Percentiles rank a stretch among this genome's conserved stretches.
phyloP scores from a whole-genome alignment of 2,329 filamentous ascomycete species.

The Nannizziopsis barbatae region DNA sequence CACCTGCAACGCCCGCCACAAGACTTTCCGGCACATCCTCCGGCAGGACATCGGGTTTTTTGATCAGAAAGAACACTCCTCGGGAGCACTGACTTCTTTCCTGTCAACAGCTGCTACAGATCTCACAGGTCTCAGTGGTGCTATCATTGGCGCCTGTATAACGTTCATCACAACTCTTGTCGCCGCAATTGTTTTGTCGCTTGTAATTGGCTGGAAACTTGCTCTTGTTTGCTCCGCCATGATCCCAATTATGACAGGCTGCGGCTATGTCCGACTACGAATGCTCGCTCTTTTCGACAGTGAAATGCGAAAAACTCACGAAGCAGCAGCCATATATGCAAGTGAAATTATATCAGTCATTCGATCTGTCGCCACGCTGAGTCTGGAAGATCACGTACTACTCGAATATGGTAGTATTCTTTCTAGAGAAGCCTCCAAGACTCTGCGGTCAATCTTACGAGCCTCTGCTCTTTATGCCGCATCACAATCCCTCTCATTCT shows the following conservation, averaged over 20 bases:
- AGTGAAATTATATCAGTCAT: constrained; percentile 89
- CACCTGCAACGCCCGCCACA: too few relatives aligned
- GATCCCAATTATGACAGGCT: constrained; percentile 64
- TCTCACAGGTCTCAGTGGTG: constrained; percentile 73
- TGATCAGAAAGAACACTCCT: constrained; percentile 59
- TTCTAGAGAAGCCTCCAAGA: constrained; percentile 53
- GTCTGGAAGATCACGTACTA: constrained; percentile 72
- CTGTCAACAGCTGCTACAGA: constrained; percentile 81
- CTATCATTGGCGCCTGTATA: constrained; percentile 74
- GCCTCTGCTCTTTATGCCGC: constrained; percentile 70
- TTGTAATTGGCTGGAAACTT: constrained; percentile 75
- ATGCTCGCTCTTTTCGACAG: constrained; percentile 68
- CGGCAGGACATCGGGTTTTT: constrained; percentile 90
- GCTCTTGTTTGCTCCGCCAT: constrained; percentile 69
- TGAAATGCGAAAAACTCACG: constrained; percentile 67
- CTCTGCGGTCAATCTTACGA: constrained; percentile 61
- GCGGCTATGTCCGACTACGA: constrained; percentile 76
- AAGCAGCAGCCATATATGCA: constrained; percentile 70
- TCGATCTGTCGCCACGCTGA: constrained; percentile 81
- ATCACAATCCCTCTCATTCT: constrained; percentile 72
- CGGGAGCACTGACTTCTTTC: constrained; percentile 78
- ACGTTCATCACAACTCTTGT: constrained; percentile 69
- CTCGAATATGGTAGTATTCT: constrained; percentile 57
- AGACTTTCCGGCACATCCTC: constrained; percentile 45
- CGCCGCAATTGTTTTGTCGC: constrained; percentile 55